A percentile compares a stretch with the other conserved stretches of the same genome.
Conservation (phyloP, 2,329 filamentous ascomycete species). For the Cryoendolithus antarcticus region DNA sequence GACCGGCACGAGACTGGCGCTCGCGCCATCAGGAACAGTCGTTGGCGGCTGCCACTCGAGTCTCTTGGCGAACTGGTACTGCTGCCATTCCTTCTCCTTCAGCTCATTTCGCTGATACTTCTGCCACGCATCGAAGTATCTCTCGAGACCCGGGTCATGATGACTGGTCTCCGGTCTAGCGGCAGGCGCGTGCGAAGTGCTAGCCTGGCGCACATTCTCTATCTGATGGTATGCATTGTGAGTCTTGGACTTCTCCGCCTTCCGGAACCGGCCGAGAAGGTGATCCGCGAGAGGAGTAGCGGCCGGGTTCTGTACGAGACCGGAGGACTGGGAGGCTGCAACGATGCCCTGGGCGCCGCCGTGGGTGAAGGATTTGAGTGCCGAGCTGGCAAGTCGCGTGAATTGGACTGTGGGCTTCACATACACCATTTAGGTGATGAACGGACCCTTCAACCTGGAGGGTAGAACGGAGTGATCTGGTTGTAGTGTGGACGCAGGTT, state of each 20-base stretch:
- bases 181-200: conserved; percentile 23
- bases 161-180: conserved; percentile 20
- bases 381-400: conserved; percentile 67
- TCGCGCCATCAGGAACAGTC: conserved; percentile 23
- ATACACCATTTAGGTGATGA: conserved; percentile 73
- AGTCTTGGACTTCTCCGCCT: conserved; percentile 18
- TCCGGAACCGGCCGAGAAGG: conserved; percentile 37
- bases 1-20: too few relatives aligned
- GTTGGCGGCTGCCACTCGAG: conserved; percentile 70
- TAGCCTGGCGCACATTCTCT: conserved; percentile 23
- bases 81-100: conserved; percentile 79
- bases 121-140: conserved; percentile 85
- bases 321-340: conserved; percentile 78
- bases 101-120: conserved; percentile 60
- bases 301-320: conserved; percentile 52
- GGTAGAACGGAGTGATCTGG: conserved; percentile 28
- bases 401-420: conserved; percentile 64
- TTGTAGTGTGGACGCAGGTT: conserved; percentile 61
- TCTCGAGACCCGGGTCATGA: conserved; percentile 54
- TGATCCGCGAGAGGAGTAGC: conserved; percentile 41
- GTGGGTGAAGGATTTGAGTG: conserved; percentile 79
- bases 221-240: conserved; percentile 19
- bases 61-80: conserved; percentile 77
- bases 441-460: conserved; percentile 48
- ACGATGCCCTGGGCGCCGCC: conserved; percentile 97